A percentile compares a stretch with the other conserved stretches of the same genome.
These are phyloP conservation scores for Aspergillus ostianus DNA, from an alignment of 495 filamentous ascomycete species.

Conservation along the genomic window DNA sequence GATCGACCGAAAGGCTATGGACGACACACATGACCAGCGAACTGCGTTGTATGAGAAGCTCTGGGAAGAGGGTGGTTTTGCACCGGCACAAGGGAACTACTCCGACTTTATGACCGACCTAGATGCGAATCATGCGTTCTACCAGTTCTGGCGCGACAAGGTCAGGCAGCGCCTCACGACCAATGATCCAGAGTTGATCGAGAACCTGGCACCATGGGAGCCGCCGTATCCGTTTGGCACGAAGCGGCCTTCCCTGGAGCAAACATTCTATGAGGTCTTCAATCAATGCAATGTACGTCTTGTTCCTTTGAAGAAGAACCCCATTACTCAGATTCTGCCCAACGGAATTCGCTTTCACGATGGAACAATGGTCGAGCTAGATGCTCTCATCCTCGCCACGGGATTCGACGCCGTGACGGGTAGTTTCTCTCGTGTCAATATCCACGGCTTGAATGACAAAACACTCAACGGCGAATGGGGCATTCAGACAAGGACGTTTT, in stretches of 20 bases:
- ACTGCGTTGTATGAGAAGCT: neutral
- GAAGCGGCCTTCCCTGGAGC: constrained; percentile 53
- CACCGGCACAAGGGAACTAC: neutral
- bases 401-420: constrained; percentile 55
- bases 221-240: constrained; percentile 47
- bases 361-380: constrained; percentile 45
- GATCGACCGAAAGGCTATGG: neutral
- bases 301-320: constrained; percentile 44
- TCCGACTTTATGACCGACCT: neutral
- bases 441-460: constrained; percentile 38
- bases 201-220: constrained; percentile 51
- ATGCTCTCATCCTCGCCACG: constrained; percentile 48
- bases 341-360: constrained; percentile 41
- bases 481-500: constrained; percentile 42
- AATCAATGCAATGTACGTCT: constrained; percentile 50
- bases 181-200: constrained; percentile 43
- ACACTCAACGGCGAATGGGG: constrained; percentile 47
- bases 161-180: constrained; percentile 44
- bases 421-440: constrained; percentile 42
- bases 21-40: neutral
- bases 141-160: constrained; percentile 56
- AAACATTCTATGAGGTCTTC: constrained; percentile 55
- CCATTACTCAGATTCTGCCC: constrained; percentile 43
- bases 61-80: neutral
- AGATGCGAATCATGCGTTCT: constrained; percentile 15